Percentiles rank a stretch among this genome's conserved stretches.
These are phyloP conservation scores for Rhodotorula sp. DNA, from an alignment of 1,284 basidiomycete genomes.

Conservation along the genomic window DNA sequence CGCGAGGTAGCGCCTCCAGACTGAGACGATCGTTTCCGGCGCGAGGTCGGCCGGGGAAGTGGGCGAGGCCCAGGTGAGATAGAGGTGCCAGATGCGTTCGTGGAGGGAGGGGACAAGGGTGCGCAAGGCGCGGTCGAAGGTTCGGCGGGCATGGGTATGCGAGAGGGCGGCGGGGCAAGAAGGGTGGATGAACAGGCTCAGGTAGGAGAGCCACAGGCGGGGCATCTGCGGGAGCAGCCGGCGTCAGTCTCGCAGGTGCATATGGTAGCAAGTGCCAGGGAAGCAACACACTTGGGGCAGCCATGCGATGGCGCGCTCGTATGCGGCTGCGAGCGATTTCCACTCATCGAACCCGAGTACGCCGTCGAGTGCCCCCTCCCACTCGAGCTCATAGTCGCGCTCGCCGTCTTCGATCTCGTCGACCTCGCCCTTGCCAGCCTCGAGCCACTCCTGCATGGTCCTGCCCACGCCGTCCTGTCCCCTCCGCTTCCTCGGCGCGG, in stretches of 20 bases:
- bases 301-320: slow-evolving; percentile 92
- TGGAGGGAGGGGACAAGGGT: slow-evolving; percentile 94
- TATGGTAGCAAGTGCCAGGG: not conserved
- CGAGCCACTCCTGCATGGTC: slow-evolving; percentile 40
- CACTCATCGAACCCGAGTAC: slow-evolving; percentile 92
- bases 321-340: slow-evolving; percentile 80
- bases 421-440: slow-evolving; percentile 57
- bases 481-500: slow-evolving; percentile 55
- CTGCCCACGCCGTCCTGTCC: slow-evolving; percentile 29
- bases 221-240: slow-evolving; percentile 63
- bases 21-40: slow-evolving; percentile 76
- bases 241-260: not conserved
- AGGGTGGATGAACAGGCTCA: slow-evolving; percentile 85
- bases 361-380: slow-evolving; percentile 81
- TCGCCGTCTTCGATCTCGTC: slow-evolving; percentile 53
- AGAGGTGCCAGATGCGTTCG: slow-evolving; percentile 86
- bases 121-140: slow-evolving; percentile 90
- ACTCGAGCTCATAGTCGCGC: slow-evolving; percentile 53
- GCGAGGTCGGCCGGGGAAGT: slow-evolving; percentile 49
- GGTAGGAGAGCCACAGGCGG: slow-evolving; percentile 88
- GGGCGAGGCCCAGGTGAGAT: slow-evolving; percentile 77
- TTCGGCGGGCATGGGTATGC: slow-evolving; percentile 84
- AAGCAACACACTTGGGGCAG: slow-evolving; percentile 69
- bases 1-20: slow-evolving; percentile 85
- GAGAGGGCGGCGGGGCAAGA: slow-evolving; percentile 80